Evolutionary conservation across 495 filamentous ascomycete species (phyloP).

Genomic region (Aspergillus panamensis): DNA sequence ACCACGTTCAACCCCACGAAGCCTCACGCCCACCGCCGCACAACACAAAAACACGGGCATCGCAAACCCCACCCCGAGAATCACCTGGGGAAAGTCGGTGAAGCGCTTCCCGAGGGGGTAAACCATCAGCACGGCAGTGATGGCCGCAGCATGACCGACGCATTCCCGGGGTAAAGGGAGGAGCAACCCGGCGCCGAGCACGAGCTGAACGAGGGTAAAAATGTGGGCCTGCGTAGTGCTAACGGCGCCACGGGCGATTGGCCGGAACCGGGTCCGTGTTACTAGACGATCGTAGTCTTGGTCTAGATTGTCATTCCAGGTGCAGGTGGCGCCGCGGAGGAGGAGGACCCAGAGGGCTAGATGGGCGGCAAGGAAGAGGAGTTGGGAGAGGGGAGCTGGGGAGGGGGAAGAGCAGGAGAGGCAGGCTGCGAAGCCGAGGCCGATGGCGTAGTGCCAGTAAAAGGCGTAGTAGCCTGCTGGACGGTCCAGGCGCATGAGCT

Average conservation of each 20-base stretch:
- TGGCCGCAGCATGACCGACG: not conserved
- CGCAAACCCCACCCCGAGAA: constrained; percentile 24
- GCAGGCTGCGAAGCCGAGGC: constrained; percentile 25
- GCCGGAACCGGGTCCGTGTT: constrained; percentile 33
- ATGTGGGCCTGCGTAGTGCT: constrained; percentile 27
- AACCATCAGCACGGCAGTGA: constrained; percentile 6
- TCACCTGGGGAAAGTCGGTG: constrained; percentile 34
- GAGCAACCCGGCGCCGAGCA: not conserved
- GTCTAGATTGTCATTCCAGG: constrained; percentile 49
- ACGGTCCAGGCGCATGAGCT: constrained; percentile 42
- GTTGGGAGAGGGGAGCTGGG: not conserved
- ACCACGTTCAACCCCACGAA: too few species aligned
- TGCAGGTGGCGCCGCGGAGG: constrained; percentile 32
- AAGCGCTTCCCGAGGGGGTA: constrained; percentile 19
- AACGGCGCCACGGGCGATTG: constrained; percentile 47
- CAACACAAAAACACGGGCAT: constrained; percentile 6
- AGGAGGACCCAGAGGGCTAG: constrained; percentile 20
- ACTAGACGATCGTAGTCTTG: constrained; percentile 41
- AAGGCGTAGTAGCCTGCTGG: constrained; percentile 35
- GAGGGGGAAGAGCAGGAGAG: constrained; percentile 7
- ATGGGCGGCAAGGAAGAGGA: not conserved
- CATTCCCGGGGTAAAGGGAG: not conserved
- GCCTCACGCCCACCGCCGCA: not conserved
- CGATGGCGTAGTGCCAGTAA: constrained; percentile 33
- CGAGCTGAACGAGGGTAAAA: constrained; percentile 23